Conservation (phyloP, 495 filamentous ascomycete genomes). For the Podospora conica region DNA sequence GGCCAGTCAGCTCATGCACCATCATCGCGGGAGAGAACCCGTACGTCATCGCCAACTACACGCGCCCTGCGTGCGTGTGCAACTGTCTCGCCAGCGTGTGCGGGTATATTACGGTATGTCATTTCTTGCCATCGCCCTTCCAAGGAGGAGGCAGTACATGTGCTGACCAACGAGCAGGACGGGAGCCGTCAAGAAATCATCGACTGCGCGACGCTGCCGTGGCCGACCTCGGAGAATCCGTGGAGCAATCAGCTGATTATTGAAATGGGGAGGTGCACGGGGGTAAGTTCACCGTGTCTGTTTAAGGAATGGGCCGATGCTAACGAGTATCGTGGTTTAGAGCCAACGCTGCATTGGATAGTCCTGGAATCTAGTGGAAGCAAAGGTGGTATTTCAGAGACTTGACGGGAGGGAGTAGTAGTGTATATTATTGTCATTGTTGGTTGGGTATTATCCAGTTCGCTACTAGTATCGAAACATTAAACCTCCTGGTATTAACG, state of each 20-base stretch:
- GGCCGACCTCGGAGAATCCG: background rate
- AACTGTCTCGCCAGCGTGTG: background rate
- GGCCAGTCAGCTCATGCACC: background rate
- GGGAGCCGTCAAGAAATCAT: background rate
- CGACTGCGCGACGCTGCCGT: background rate
- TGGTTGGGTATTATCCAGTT: too few species aligned
- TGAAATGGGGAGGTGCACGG: background rate
- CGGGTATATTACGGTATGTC: background rate
- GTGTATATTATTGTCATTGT: too few species aligned
- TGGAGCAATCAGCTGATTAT: background rate
- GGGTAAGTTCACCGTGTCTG: background rate
- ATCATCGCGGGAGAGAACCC: background rate
- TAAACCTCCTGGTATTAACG: too few species aligned
- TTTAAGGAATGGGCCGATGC: too few species aligned
- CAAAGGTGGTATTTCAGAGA: too few species aligned
- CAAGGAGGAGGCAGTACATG: too few species aligned
- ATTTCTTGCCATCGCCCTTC: too few species aligned
- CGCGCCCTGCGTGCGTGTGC: background rate
- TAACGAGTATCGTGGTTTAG: background rate
- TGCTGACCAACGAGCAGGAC: background rate
- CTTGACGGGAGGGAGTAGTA: too few species aligned
- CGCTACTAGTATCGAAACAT: too few species aligned
- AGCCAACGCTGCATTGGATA: background rate
- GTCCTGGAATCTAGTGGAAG: too few species aligned
- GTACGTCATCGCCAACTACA: background rate